phyloP scores from a whole-genome alignment of 768 basidiomycete genomes.

The Clavulina sp. region DNA sequence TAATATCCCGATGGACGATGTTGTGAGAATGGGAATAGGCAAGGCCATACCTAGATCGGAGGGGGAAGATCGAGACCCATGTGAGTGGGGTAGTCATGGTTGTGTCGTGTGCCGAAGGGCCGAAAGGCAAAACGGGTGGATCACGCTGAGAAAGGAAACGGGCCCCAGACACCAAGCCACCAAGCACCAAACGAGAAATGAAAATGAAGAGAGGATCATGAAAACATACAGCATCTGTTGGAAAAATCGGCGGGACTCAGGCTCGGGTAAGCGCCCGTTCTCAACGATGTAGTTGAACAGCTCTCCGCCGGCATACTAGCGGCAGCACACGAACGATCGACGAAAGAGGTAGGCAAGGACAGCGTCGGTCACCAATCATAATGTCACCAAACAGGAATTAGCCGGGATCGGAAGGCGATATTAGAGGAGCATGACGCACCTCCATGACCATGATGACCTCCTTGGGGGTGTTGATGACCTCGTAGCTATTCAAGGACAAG shows the following conservation, averaged over 20 bases:
- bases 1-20: conserved; percentile 95
- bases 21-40: conserved; percentile 93
- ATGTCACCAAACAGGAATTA: too few relatives aligned
- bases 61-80: background rate
- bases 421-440: conserved; percentile 1
- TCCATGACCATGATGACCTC: conserved; percentile 99
- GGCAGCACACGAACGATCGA: background rate
- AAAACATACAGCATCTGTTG: conserved; percentile 65
- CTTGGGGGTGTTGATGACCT: conserved; percentile 71
- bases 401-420: too few relatives aligned
- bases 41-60: conserved; percentile 43
- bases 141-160: too few relatives aligned
- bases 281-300: conserved; percentile 96
- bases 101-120: background rate
- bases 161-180: too few relatives aligned
- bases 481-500: conserved; percentile 25
- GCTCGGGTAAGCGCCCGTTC: conserved; percentile 82
- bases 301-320: conserved; percentile 74
- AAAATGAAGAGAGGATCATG: too few relatives aligned
- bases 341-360: background rate
- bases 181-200: too few relatives aligned
- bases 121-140: background rate
- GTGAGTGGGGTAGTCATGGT: too few relatives aligned
- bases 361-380: background rate
- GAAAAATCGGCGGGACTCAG: conserved; percentile 82